Conservation (phyloP, 345 rosid genomes). For the Rhizophora apiculata region DNA sequence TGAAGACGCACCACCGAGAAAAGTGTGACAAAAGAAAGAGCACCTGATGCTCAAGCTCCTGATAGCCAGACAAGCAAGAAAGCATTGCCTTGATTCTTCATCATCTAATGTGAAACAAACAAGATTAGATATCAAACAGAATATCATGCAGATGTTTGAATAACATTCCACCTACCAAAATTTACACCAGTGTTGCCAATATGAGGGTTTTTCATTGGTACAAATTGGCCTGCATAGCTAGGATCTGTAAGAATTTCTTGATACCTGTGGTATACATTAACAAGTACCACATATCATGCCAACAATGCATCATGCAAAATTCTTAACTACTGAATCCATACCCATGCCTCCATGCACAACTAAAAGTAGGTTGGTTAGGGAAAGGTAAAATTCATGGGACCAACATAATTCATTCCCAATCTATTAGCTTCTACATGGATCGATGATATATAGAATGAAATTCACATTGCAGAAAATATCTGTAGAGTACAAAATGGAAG, state of each 20-base stretch:
- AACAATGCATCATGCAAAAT: background rate
- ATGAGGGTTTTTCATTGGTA: constrained; percentile 92
- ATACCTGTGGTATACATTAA: constrained; percentile 49
- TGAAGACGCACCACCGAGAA: background rate
- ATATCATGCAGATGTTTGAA: background rate
- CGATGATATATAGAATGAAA: too few relatives aligned
- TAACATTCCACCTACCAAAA: constrained; percentile 48
- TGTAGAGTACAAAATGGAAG: too few relatives aligned
- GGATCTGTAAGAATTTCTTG: constrained; percentile 98
- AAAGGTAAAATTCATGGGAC: background rate
- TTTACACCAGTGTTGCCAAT: constrained; percentile 97
- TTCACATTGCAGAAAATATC: too few relatives aligned
- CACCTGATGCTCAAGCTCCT: constrained; percentile 77
- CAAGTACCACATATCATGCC: background rate
- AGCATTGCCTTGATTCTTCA: constrained; percentile 84
- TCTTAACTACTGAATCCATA: background rate
- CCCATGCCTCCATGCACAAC: background rate
- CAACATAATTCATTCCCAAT: too few relatives aligned
- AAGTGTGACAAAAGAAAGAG: constrained; percentile 2
- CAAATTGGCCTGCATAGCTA: constrained; percentile 96
- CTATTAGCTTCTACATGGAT: too few relatives aligned
- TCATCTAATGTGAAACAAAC: constrained; percentile 49
- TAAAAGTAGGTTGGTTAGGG: background rate
- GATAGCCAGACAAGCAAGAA: constrained; percentile 85
- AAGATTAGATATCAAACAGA: constrained; percentile 9